Percentiles rank a stretch among this genome's conserved stretches.
Conservation (phyloP, 176 grass and related monocot genomes). For the Raddia distichophylla region DNA sequence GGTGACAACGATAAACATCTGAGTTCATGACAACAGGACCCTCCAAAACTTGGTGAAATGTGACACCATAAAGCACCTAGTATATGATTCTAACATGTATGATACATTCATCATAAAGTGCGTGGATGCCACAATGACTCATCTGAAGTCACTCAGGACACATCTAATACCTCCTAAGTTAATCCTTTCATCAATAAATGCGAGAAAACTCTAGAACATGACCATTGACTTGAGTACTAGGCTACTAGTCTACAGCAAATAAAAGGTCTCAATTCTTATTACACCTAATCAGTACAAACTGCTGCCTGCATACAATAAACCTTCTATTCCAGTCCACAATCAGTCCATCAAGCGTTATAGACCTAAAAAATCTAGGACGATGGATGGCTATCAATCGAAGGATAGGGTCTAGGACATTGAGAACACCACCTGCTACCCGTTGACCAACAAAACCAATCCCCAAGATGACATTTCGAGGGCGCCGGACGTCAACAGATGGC, state of each 20-base stretch:
- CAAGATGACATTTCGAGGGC: conserved; percentile 40
- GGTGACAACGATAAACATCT: background rate
- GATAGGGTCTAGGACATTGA: conserved; percentile 32
- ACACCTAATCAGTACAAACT: conserved; percentile 2
- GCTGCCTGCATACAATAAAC: background rate
- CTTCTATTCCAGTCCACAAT: background rate
- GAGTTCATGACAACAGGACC: background rate
- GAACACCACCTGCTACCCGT: conserved; percentile 42
- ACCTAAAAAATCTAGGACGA: background rate
- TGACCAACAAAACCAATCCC: conserved; percentile 48
- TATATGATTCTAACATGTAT: background rate
- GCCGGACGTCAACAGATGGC: conserved; percentile 7
- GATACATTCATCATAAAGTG: conserved; percentile 4
- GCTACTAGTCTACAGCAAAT: conserved; percentile 3
- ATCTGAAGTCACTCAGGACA: background rate
- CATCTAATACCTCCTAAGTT: background rate
- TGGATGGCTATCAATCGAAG: conserved; percentile 8
- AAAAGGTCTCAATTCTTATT: background rate
- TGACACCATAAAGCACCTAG: background rate
- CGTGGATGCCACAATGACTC: background rate
- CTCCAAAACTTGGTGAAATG: background rate
- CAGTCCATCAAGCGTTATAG: background rate
- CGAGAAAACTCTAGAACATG: background rate
- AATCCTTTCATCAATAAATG: background rate
- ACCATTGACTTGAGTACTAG: background rate